phyloP scores from a whole-genome alignment of 225 moss, liverwort and hornwort species.

The Takakia lepidozioides region DNA sequence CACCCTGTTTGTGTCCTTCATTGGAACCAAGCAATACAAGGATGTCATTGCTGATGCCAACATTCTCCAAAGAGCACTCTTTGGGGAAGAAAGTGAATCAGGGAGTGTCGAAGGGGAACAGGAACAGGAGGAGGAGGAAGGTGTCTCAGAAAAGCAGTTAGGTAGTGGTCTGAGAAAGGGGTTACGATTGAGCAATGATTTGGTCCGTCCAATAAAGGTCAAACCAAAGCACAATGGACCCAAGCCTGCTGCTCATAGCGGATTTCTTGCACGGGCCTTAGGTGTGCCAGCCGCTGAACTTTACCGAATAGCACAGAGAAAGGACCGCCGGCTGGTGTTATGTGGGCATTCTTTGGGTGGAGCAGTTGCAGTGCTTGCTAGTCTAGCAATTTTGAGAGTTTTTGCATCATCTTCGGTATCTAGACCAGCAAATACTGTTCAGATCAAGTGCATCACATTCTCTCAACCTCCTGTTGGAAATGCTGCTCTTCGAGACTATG shows the following conservation, averaged over 20 bases:
- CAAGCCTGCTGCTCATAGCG: slow-evolving; percentile 90
- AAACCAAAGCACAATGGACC: no score
- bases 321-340: slow-evolving; percentile 77
- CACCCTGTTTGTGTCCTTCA: slow-evolving; percentile 85
- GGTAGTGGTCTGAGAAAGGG: slow-evolving; percentile 28
- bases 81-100: slow-evolving; percentile 54
- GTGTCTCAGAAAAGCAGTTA: no score
- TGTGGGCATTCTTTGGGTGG: slow-evolving; percentile 99
- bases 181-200: slow-evolving; percentile 41
- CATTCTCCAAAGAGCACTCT: slow-evolving; percentile 77
- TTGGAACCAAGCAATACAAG: slow-evolving; percentile 92
- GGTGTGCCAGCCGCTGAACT: slow-evolving; percentile 91
- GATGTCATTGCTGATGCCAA: slow-evolving; percentile 93
- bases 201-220: slow-evolving; percentile 37
- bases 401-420: slow-evolving; percentile 65
- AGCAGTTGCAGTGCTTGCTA: slow-evolving; percentile 94
- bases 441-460: slow-evolving; percentile 96
- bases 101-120: slow-evolving; percentile 43
- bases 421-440: slow-evolving; percentile 67
- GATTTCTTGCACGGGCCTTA: slow-evolving; percentile 79
- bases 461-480: slow-evolving; percentile 99
- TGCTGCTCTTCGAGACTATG: slow-evolving; percentile 87
- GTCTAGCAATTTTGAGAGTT: slow-evolving; percentile 77
- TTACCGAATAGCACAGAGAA: slow-evolving; percentile 88
- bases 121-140: slow-evolving; percentile 25